Percentiles rank a stretch among this genome's conserved stretches.
Evolutionary conservation across 345 rosid genomes (phyloP).

Genomic region (Punica granatum): DNA sequence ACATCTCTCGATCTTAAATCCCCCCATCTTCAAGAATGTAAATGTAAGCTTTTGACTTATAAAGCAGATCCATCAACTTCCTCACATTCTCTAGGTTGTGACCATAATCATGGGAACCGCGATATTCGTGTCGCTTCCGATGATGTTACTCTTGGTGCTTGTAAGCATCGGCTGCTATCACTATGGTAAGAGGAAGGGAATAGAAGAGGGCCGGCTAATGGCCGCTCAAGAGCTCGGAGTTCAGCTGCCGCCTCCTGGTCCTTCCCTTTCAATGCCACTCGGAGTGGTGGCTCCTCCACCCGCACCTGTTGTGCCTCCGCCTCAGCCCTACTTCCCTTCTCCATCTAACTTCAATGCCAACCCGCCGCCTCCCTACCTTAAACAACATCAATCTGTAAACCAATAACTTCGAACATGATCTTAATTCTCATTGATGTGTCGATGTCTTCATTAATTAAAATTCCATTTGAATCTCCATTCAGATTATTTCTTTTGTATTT

Average conservation of each 20-base stretch:
- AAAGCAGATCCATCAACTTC: too few relatives aligned
- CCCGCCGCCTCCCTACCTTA: neutral
- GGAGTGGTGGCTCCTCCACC: too few relatives aligned
- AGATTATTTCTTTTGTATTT: too few relatives aligned
- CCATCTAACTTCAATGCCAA: neutral
- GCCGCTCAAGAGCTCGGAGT: conserved; percentile 3
- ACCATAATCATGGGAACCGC: conserved; percentile 7
- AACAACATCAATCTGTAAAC: neutral
- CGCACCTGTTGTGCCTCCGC: too few relatives aligned
- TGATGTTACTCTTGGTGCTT: neutral
- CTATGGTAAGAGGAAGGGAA: conserved; percentile 8
- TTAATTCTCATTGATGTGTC: too few relatives aligned
- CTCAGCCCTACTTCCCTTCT: conserved; percentile 1
- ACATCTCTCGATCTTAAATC: too few relatives aligned
- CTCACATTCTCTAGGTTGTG: neutral
- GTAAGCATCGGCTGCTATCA: neutral
- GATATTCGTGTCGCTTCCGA: conserved; percentile 7
- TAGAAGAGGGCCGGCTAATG: conserved; percentile 6
- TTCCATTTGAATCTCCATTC: too few relatives aligned
- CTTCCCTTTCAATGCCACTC: too few relatives aligned
- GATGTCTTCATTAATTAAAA: too few relatives aligned
- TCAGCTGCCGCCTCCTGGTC: neutral
- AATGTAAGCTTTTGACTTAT: too few relatives aligned
- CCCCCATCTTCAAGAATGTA: too few relatives aligned
- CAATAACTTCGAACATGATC: neutral